Evolutionary conservation across 805 yeast genomes (phyloP).

Genomic region (Candida schatavii): DNA sequence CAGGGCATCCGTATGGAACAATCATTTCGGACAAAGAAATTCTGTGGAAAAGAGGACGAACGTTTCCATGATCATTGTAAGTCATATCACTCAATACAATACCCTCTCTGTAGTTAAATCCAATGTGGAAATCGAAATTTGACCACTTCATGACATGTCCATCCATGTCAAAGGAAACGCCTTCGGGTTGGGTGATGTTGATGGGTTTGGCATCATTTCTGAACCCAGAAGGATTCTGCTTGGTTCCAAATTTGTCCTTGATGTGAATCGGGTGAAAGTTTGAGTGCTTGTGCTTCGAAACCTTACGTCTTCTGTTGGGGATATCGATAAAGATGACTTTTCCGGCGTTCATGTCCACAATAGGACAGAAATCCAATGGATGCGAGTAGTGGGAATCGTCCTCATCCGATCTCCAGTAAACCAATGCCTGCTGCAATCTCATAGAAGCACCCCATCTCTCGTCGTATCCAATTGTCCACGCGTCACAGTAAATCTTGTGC

Average conservation of each 20-base stretch:
- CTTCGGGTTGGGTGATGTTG: slow-evolving; percentile 75
- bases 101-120: slow-evolving; percentile 85
- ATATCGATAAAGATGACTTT: slow-evolving; percentile 74
- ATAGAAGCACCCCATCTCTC: slow-evolving; percentile 76
- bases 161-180: slow-evolving; percentile 71
- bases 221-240: slow-evolving; percentile 45
- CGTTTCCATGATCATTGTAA: slow-evolving; percentile 73
- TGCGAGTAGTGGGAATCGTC: slow-evolving; percentile 75
- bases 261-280: slow-evolving; percentile 67
- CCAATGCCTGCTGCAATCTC: slow-evolving; percentile 76
- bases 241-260: slow-evolving; percentile 55
- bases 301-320: slow-evolving; percentile 70
- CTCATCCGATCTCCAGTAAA: slow-evolving; percentile 72
- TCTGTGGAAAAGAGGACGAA: slow-evolving; percentile 74
- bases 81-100: slow-evolving; percentile 71
- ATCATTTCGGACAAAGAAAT: slow-evolving; percentile 78
- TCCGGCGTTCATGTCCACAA: slow-evolving; percentile 67
- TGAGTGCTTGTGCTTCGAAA: slow-evolving; percentile 65
- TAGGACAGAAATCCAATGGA: slow-evolving; percentile 81
- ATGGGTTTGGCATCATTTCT: slow-evolving; percentile 66
- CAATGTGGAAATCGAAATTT: slow-evolving; percentile 73
- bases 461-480: slow-evolving; percentile 70
- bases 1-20: slow-evolving; percentile 81
- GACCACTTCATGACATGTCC: slow-evolving; percentile 75
- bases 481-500: slow-evolving; percentile 61